Conservation (phyloP, 176 grass and related monocot genomes). For the Echinochloa phyllopogon region DNA sequence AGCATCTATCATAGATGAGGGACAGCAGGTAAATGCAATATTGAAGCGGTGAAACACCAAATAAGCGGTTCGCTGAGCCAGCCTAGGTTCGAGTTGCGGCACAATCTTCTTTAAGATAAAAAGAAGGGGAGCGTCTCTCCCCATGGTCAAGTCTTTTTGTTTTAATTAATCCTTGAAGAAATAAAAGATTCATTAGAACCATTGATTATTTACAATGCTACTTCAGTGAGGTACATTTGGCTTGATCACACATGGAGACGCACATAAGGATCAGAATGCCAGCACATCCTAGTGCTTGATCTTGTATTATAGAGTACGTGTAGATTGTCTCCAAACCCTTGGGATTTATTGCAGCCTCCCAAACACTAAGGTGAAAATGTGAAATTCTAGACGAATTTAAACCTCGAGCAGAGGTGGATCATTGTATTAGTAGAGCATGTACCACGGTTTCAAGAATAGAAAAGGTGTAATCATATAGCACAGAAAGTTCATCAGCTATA, state of each 20-base stretch:
- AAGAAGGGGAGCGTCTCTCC: no score
- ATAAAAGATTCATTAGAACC: background rate
- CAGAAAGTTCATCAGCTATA: background rate
- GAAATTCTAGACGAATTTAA: background rate
- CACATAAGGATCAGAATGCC: background rate
- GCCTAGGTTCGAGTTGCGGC: no score
- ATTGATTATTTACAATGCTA: slow-evolving; percentile 15
- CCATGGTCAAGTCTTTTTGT: no score
- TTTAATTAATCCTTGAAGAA: slow-evolving; percentile 25
- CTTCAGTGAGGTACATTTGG: background rate
- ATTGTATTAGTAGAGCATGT: background rate
- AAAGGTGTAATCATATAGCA: background rate
- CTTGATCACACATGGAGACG: background rate
- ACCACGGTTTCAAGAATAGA: background rate
- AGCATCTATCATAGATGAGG: background rate
- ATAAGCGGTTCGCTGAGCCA: no score
- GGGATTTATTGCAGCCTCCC: background rate
- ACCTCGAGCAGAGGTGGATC: background rate
- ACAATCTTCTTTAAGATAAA: no score
- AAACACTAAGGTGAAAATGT: background rate
- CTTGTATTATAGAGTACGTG: background rate
- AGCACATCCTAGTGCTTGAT: slow-evolving; percentile 10
- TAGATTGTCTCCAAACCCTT: background rate
- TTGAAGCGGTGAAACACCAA: background rate
- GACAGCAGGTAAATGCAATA: slow-evolving; percentile 8